Conservation (phyloP, 2,329 filamentous ascomycete genomes). For the Phyllosticta citriasiana region DNA sequence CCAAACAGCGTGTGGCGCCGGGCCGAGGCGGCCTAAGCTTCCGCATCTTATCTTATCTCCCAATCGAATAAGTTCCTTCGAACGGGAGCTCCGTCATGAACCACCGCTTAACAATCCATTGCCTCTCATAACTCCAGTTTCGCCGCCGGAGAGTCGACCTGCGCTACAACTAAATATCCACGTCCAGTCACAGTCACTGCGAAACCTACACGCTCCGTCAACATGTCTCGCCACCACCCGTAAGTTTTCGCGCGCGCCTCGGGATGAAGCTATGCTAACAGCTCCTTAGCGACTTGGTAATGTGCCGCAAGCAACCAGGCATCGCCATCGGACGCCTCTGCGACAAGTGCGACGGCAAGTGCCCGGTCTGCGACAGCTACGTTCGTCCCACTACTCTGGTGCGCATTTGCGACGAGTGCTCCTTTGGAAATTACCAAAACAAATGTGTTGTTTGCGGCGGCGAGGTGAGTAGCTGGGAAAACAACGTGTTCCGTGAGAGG, state of each 20-base stretch:
- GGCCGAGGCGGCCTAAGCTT: conserved; percentile 2
- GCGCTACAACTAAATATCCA: background rate
- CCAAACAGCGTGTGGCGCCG: background rate
- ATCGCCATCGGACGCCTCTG: conserved; percentile 97
- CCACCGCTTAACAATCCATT: background rate
- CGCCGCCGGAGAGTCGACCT: background rate
- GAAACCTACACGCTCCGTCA: background rate
- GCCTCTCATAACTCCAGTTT: background rate
- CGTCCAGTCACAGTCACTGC: background rate
- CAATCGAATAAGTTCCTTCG: conserved; percentile 4
- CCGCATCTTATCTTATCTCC: background rate
- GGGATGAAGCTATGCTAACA: conserved; percentile 15
- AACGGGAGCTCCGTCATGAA: background rate
- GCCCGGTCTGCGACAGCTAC: conserved; percentile 97
- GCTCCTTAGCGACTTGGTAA: conserved; percentile 71
- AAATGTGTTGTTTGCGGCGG: conserved; percentile 98
- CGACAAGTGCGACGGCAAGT: conserved; percentile 99
- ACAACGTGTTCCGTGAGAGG: background rate
- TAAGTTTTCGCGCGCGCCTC: conserved; percentile 36
- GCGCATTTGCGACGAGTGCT: conserved; percentile 98
- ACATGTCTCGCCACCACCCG: conserved; percentile 91
- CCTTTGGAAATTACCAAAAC: conserved; percentile 99
- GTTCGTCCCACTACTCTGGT: conserved; percentile 95
- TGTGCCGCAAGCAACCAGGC: conserved; percentile 98
- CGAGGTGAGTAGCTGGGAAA: conserved; percentile 41